A percentile compares a stretch with the other conserved stretches of the same genome.
These are phyloP conservation scores for Usnea hakonensis DNA, from an alignment of 495 filamentous ascomycete genomes.

Conservation along the genomic window DNA sequence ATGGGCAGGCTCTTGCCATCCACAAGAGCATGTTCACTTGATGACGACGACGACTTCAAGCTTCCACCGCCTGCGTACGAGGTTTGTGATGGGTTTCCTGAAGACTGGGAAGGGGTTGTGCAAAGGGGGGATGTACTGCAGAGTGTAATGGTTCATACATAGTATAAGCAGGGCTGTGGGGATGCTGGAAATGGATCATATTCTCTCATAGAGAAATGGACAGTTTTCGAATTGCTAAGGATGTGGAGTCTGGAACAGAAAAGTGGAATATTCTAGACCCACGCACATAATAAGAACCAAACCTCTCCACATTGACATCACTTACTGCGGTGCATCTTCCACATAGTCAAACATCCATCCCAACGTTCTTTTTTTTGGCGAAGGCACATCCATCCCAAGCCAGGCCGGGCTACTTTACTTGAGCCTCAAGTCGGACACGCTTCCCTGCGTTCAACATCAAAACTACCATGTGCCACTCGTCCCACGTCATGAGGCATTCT, in stretches of 20 bases:
- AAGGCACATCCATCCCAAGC: too few species aligned
- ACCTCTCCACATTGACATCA: not conserved
- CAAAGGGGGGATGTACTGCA: not conserved
- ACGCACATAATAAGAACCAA: not conserved
- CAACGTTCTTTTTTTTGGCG: too few species aligned
- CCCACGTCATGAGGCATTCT: not conserved
- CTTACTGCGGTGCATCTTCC: not conserved
- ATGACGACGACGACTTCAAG: not conserved
- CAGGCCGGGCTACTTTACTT: too few species aligned
- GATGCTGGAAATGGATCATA: not conserved
- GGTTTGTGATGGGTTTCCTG: not conserved
- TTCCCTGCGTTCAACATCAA: not conserved
- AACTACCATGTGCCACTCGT: not conserved
- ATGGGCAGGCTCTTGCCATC: not conserved
- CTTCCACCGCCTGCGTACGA: not conserved
- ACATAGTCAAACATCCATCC: not conserved
- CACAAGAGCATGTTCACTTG: not conserved
- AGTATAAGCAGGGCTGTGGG: not conserved
- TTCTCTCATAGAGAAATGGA: not conserved
- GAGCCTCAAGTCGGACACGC: not conserved
- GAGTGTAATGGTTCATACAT: not conserved
- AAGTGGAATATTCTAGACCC: not conserved
- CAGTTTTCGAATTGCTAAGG: not conserved
- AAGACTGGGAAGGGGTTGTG: not conserved
- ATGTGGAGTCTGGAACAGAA: not conserved